Percentiles rank a stretch among this genome's conserved stretches.
Evolutionary conservation across 768 basidiomycete species (phyloP).

Genomic region (Naematelia encephala): DNA sequence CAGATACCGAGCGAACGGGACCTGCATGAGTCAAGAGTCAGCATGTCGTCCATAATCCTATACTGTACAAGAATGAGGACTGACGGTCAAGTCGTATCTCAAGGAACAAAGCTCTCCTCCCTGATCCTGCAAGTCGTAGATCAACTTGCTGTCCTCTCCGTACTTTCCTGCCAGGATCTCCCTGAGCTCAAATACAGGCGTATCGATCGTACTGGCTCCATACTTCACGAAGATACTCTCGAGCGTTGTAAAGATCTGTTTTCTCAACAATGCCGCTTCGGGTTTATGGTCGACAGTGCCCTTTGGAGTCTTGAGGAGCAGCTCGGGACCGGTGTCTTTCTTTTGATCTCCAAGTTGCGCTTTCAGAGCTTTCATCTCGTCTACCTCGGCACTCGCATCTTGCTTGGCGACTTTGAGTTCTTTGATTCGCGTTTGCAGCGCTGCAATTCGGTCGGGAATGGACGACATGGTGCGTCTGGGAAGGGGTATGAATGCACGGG

Average conservation of each 20-base stretch:
- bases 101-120: slow-evolving; percentile 93
- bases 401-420: slow-evolving; percentile 40
- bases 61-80: slow-evolving; percentile 24
- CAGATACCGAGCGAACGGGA: slow-evolving; percentile 89
- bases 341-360: slow-evolving; percentile 51
- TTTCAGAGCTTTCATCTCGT: slow-evolving; percentile 47
- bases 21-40: slow-evolving; percentile 40
- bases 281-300: slow-evolving; percentile 95
- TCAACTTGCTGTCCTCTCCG: slow-evolving; percentile 94
- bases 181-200: slow-evolving; percentile 96
- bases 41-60: background rate
- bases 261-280: slow-evolving; percentile 84
- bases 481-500: background rate
- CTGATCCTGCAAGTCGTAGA: slow-evolving; percentile 95
- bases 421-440: slow-evolving; percentile 38
- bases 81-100: slow-evolving; percentile 88
- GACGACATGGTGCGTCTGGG: slow-evolving; percentile 3
- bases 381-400: slow-evolving; percentile 39
- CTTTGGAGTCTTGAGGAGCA: slow-evolving; percentile 93
- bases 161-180: slow-evolving; percentile 92
- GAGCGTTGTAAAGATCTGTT: slow-evolving; percentile 82
- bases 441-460: slow-evolving; percentile 33
- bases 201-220: slow-evolving; percentile 90
- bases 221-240: slow-evolving; percentile 82
- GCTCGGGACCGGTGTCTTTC: slow-evolving; percentile 47